phyloP scores from a whole-genome alignment of 169 alveolate genomes.

The Plasmodium yoelii region DNA sequence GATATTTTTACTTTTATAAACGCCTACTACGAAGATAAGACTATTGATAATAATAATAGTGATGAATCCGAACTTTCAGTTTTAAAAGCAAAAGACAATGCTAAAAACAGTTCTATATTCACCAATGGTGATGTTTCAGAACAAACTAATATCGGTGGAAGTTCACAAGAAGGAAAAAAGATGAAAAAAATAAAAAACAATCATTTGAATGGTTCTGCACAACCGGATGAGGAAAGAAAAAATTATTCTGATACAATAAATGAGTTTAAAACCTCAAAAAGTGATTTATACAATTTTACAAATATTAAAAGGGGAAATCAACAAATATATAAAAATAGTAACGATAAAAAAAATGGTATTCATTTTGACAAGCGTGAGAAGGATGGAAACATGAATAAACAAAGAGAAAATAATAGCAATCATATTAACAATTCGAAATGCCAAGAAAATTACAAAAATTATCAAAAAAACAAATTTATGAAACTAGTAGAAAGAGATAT shows the following conservation, averaged over 20 bases:
- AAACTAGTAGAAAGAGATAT: constrained; percentile 56
- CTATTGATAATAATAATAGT: constrained; percentile 14
- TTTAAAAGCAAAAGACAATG: constrained; percentile 15
- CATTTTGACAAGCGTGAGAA: background rate
- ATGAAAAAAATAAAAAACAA: background rate
- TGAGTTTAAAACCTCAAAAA: too few relatives aligned
- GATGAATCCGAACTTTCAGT: constrained; percentile 8
- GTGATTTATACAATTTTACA: too few relatives aligned
- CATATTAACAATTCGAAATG: too few relatives aligned
- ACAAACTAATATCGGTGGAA: too few relatives aligned
- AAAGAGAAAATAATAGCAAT: too few relatives aligned
- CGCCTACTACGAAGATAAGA: constrained; percentile 7
- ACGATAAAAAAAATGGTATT: background rate
- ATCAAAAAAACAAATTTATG: constrained; percentile 13
- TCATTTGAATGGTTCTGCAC: too few relatives aligned
- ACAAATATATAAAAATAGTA: too few relatives aligned
- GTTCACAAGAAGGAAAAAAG: background rate
- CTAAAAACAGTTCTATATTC: background rate
- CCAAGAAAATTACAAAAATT: too few relatives aligned
- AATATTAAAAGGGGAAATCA: too few relatives aligned
- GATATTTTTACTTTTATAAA: constrained; percentile 66
- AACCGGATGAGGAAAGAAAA: too few relatives aligned
- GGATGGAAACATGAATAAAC: background rate
- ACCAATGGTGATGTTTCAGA: background rate
- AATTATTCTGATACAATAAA: too few relatives aligned